Conservation (phyloP, 2,329 filamentous ascomycete genomes). For the Scytalidium lignicola region DNA sequence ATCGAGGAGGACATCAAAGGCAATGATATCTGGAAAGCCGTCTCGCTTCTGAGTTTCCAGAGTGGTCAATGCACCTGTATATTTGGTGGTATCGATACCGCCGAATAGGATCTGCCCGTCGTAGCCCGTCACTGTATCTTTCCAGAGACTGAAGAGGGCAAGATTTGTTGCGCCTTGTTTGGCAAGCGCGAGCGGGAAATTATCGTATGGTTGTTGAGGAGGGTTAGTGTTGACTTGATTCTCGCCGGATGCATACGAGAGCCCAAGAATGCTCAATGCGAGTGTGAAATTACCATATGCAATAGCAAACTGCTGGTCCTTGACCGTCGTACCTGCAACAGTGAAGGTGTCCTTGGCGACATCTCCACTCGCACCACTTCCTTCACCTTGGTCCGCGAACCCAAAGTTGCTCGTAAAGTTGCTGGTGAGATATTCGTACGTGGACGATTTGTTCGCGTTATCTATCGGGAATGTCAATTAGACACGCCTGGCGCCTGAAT, state of each 20-base stretch:
- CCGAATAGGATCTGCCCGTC: slow-evolving; percentile 69
- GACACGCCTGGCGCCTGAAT: too few species aligned
- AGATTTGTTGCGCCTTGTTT: slow-evolving; percentile 30
- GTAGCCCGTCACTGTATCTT: slow-evolving; percentile 5
- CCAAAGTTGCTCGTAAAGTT: slow-evolving; percentile 36
- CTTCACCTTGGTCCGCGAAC: slow-evolving; percentile 34
- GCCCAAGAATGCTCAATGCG: slow-evolving; percentile 47
- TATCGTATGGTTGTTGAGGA: neutral
- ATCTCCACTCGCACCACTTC: slow-evolving; percentile 40
- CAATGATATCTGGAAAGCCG: slow-evolving; percentile 37
- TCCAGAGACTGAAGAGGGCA: slow-evolving; percentile 11
- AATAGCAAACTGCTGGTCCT: slow-evolving; percentile 49
- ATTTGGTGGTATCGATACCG: slow-evolving; percentile 72
- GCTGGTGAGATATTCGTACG: slow-evolving; percentile 11
- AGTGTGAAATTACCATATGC: slow-evolving; percentile 40
- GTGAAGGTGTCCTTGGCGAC: slow-evolving; percentile 48
- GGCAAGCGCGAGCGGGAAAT: slow-evolving; percentile 18
- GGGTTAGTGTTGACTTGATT: neutral
- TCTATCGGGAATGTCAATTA: slow-evolving; percentile 24
- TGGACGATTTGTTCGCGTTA: slow-evolving; percentile 10
- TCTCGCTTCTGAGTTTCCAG: slow-evolving; percentile 48
- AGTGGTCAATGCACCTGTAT: slow-evolving; percentile 54
- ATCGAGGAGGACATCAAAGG: slow-evolving; percentile 35
- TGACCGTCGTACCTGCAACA: slow-evolving; percentile 40
- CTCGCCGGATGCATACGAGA: slow-evolving; percentile 32